phyloP scores from a whole-genome alignment of 768 basidiomycete genomes.

The Leccinum rimulosum region DNA sequence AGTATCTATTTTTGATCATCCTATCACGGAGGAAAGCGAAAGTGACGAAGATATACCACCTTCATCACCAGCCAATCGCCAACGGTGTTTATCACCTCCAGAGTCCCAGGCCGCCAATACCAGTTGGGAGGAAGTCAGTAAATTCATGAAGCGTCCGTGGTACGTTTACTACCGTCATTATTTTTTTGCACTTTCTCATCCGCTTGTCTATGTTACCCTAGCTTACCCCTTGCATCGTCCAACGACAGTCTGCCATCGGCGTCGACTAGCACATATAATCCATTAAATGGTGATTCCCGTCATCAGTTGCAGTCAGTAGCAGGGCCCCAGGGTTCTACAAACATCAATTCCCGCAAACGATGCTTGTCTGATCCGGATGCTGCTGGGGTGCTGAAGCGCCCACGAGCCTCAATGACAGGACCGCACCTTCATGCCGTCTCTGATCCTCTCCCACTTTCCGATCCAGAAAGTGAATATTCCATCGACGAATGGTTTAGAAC shows the following conservation, averaged over 20 bases:
- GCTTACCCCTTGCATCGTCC: too few species aligned
- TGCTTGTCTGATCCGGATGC: slow-evolving; percentile 32
- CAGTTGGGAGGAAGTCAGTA: too few species aligned
- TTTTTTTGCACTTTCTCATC: slow-evolving; percentile 5
- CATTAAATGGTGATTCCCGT: too few species aligned
- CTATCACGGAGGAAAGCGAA: slow-evolving; percentile 13
- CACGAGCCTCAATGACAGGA: slow-evolving; percentile 12
- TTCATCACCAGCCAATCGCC: slow-evolving; percentile 10
- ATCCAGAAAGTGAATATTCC: slow-evolving; percentile 15
- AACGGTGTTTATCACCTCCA: slow-evolving; percentile 9
- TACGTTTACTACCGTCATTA: too few species aligned
- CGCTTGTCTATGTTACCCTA: too few species aligned
- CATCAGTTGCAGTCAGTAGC: too few species aligned
- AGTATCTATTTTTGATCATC: slow-evolving; percentile 4
- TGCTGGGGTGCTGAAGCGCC: slow-evolving; percentile 23
- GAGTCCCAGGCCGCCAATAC: too few species aligned
- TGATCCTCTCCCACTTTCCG: slow-evolving; percentile 19
- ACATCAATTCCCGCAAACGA: too few species aligned
- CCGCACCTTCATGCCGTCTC: slow-evolving; percentile 29
- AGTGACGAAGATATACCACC: slow-evolving; percentile 7
- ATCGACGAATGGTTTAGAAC: slow-evolving; percentile 38
- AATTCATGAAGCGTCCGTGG: too few species aligned
- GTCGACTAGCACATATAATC: too few species aligned
- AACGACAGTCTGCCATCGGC: too few species aligned
- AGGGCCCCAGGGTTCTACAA: too few species aligned